These are phyloP conservation scores for Cornus controversa DNA, from an alignment of 148 eudicot species.

Conservation along the genomic window DNA sequence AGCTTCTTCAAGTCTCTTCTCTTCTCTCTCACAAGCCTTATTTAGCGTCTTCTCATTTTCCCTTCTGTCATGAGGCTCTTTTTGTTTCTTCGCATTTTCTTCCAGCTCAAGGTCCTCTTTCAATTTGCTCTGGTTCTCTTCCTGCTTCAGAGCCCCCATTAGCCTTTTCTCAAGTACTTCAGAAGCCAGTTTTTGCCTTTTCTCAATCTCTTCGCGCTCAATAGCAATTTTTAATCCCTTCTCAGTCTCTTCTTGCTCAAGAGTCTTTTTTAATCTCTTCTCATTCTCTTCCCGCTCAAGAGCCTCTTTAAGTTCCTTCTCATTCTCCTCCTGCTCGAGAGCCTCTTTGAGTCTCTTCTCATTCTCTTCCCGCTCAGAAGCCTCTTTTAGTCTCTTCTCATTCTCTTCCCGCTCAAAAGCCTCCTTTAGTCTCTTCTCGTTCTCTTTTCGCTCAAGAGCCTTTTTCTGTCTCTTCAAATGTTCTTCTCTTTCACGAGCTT, in stretches of 20 bases:
- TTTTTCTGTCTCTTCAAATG: constrained; percentile 27
- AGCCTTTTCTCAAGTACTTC: too few relatives aligned
- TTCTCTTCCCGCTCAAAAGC: constrained; percentile 2
- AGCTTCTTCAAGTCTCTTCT: constrained; percentile 24
- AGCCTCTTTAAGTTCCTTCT: background rate
- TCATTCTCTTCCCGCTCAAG: constrained; percentile 15
- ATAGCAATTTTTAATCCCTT: too few relatives aligned
- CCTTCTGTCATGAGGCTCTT: constrained; percentile 12
- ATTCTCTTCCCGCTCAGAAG: constrained; percentile 21
- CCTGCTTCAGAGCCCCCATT: too few relatives aligned
- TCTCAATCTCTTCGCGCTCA: too few relatives aligned
- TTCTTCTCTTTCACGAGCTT: constrained; percentile 22
- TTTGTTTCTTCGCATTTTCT: background rate
- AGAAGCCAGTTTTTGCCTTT: too few relatives aligned
- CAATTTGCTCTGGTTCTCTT: too few relatives aligned
- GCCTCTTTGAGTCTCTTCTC: constrained; percentile 5
- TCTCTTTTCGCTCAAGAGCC: constrained; percentile 10
- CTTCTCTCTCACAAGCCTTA: constrained; percentile 15
- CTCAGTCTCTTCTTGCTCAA: constrained; percentile 4
- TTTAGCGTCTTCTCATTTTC: background rate
- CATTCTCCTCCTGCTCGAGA: constrained; percentile 6
- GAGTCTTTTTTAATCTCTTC: constrained; percentile 1
- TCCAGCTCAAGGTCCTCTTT: too few relatives aligned
- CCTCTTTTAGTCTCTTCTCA: constrained; percentile 20
- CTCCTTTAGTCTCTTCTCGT: background rate